A percentile compares a stretch with the other conserved stretches of the same genome.
phyloP scores from a whole-genome alignment of 1,284 basidiomycete genomes.

The Ceratobasidium sp. region DNA sequence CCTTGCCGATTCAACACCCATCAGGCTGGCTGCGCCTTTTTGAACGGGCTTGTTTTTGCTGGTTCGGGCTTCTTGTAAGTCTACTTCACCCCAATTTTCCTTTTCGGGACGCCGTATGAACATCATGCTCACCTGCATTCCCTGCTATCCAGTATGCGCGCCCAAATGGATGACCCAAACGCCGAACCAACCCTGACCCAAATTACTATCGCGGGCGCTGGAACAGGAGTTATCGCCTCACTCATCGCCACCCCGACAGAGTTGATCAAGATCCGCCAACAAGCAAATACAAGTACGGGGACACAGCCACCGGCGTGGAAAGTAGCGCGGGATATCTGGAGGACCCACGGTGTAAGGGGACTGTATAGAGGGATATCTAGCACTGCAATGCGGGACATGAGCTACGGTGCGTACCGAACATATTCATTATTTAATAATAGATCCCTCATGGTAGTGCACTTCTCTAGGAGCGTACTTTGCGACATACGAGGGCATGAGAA shows the following conservation, averaged over 20 bases:
- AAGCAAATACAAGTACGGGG: slow-evolving; percentile 57
- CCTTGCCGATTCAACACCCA: not conserved
- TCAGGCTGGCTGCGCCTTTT: slow-evolving; percentile 69
- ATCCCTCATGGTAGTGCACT: not conserved
- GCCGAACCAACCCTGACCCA: slow-evolving; percentile 66
- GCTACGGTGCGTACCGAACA: slow-evolving; percentile 65
- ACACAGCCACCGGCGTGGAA: slow-evolving; percentile 54
- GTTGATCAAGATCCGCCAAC: slow-evolving; percentile 85
- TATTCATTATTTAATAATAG: not conserved
- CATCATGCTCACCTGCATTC: not conserved
- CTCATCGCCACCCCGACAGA: slow-evolving; percentile 82
- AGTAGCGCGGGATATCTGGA: slow-evolving; percentile 63
- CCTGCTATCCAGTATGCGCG: slow-evolving; percentile 51
- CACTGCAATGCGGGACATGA: slow-evolving; percentile 75
- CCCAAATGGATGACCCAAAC: slow-evolving; percentile 58
- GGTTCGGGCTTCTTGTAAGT: slow-evolving; percentile 66
- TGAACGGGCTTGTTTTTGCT: slow-evolving; percentile 78
- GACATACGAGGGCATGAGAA: slow-evolving; percentile 79
- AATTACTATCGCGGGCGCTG: slow-evolving; percentile 76
- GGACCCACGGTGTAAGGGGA: slow-evolving; percentile 63
- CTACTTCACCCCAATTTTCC: slow-evolving; percentile 4
- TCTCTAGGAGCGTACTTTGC: slow-evolving; percentile 65
- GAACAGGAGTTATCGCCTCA: slow-evolving; percentile 78
- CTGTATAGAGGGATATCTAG: slow-evolving; percentile 78
- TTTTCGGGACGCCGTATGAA: not conserved